Evolutionary conservation across 441 rosid species (phyloP).

Genomic region (Manihot esculenta): DNA sequence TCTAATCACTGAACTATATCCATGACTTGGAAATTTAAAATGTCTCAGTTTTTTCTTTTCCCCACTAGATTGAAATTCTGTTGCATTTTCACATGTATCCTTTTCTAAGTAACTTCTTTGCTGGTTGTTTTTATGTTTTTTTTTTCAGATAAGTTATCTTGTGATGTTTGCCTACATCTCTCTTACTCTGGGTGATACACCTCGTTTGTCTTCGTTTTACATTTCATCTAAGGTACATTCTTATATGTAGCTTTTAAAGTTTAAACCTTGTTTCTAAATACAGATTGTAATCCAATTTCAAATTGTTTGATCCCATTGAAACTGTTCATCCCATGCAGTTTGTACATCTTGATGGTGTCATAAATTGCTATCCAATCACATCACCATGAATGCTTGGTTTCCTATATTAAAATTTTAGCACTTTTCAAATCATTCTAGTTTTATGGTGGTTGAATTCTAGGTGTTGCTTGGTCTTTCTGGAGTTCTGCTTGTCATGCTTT

Average conservation of each 20-base stretch:
- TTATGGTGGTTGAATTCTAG: conserved; percentile 44
- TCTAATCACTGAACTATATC: not conserved
- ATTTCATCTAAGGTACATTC: conserved; percentile 78
- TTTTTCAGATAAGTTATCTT: conserved; percentile 89
- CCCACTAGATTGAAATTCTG: not conserved
- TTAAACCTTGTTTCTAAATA: conserved; percentile 1
- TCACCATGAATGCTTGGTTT: not conserved
- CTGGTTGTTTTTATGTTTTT: not conserved
- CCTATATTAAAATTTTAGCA: not conserved
- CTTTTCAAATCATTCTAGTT: conserved; percentile 9
- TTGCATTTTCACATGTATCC: not conserved
- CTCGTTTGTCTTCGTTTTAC: conserved; percentile 68
- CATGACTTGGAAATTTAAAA: not conserved
- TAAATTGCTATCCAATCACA: too few species aligned
- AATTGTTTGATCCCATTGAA: too few species aligned
- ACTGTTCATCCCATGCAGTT: too few species aligned
- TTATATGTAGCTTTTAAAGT: conserved; percentile 10
- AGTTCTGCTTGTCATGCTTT: conserved; percentile 95
- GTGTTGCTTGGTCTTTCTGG: conserved; percentile 95
- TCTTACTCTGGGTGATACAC: conserved; percentile 82
- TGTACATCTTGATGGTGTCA: too few species aligned
- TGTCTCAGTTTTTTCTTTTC: not conserved
- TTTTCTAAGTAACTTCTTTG: not conserved
- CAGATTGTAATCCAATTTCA: too few species aligned
- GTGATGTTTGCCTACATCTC: conserved; percentile 99